Conservation (phyloP, 2,329 filamentous ascomycete genomes). For the Purpureocillium lavendulum region DNA sequence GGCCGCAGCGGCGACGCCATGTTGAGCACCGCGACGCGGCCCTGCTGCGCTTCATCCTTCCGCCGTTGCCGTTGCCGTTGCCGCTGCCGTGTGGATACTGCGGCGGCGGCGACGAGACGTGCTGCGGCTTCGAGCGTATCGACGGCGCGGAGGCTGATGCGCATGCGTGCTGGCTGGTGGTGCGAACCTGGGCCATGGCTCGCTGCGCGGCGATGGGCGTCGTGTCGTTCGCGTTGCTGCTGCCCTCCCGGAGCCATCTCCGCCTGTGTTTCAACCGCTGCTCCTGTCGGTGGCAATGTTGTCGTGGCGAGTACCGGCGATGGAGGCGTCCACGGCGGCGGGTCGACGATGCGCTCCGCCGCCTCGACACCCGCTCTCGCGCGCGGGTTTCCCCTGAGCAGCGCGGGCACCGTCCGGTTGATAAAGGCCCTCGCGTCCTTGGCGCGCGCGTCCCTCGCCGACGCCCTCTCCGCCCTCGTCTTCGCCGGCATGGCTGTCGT, state of each 20-base stretch:
- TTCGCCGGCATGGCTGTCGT: no score
- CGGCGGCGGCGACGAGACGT: not conserved
- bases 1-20: slow-evolving; percentile 56
- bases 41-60: not conserved
- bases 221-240: no score
- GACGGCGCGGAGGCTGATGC: slow-evolving; percentile 34
- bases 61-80: no score
- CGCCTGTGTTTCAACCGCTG: no score
- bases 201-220: no score
- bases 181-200: no score
- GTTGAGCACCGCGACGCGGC: slow-evolving; percentile 45
- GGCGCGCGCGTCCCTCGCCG: slow-evolving; percentile 28
- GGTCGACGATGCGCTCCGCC: slow-evolving; percentile 37
- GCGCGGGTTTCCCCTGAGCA: slow-evolving; percentile 43
- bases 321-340: slow-evolving; percentile 6
- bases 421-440: slow-evolving; percentile 49
- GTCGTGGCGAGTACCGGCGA: not conserved
- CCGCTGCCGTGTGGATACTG: no score
- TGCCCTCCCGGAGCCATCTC: no score
- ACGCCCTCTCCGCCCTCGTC: slow-evolving; percentile 2
- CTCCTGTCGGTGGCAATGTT: no score
- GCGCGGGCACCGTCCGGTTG: slow-evolving; percentile 49
- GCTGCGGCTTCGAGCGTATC: slow-evolving; percentile 46
- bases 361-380: slow-evolving; percentile 45
- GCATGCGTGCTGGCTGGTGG: slow-evolving; percentile 15